Conservation (phyloP, 176 grass and related monocot genomes). For the Bromus sterilis region DNA sequence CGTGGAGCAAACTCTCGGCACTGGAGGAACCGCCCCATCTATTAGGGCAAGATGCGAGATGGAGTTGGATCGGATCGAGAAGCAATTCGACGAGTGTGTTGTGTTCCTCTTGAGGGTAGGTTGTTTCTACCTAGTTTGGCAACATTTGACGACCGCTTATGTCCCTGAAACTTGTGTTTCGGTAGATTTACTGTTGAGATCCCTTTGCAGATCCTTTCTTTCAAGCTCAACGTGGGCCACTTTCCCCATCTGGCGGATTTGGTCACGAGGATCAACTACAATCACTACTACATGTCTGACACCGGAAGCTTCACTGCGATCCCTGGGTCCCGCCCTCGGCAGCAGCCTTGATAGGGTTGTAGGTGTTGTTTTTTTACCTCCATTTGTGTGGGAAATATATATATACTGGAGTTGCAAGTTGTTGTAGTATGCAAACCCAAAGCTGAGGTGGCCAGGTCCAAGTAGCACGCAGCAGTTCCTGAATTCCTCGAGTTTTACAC, state of each 20-base stretch:
- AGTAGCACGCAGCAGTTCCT: not conserved
- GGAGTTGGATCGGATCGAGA: conserved; percentile 87
- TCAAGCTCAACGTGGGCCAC: conserved; percentile 93
- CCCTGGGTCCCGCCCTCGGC: conserved; percentile 30
- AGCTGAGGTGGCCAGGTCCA: not conserved
- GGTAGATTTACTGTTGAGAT: not conserved
- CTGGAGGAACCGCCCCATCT: conserved; percentile 59
- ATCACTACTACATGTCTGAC: conserved; percentile 87
- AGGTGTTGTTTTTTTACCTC: not conserved
- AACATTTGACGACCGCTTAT: not conserved
- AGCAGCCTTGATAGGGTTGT: not conserved
- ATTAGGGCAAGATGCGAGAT: conserved; percentile 74
- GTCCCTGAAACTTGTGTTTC: not conserved
- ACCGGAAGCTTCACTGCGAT: conserved; percentile 60
- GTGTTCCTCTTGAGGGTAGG: conserved; percentile 88
- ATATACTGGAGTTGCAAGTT: not conserved
- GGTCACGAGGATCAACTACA: conserved; percentile 92
- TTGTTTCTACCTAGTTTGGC: not conserved
- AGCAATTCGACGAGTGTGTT: conserved; percentile 87
- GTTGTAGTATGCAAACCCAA: too few relatives aligned
- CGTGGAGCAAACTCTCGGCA: conserved; percentile 61
- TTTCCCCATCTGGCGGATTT: conserved; percentile 91
- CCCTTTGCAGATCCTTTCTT: conserved; percentile 70
- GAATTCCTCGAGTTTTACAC: not conserved
- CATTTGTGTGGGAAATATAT: not conserved